A percentile compares a stretch with the other conserved stretches of the same genome.
These are phyloP conservation scores for Yarrowia sp. DNA, from an alignment of 805 yeast species.

Conservation along the genomic window DNA sequence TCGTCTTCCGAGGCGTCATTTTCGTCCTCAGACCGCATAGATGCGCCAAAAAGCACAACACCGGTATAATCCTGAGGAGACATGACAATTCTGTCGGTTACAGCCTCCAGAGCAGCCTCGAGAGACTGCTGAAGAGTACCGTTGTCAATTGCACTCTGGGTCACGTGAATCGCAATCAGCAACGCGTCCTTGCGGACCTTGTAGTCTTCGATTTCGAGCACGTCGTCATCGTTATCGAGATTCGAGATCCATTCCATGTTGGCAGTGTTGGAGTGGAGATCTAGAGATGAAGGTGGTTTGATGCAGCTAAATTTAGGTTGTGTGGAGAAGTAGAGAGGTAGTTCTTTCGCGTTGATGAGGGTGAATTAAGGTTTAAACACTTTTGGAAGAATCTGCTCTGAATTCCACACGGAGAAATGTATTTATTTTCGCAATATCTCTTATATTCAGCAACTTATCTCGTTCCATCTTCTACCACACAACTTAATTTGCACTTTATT, in stretches of 20 bases:
- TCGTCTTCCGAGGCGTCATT: conserved; percentile 54
- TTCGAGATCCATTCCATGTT: conserved; percentile 27
- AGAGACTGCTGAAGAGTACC: conserved; percentile 50
- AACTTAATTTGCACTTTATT: no score
- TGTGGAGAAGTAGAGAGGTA: background rate
- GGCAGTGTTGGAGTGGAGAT: background rate
- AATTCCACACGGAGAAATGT: no score
- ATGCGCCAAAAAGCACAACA: conserved; percentile 58
- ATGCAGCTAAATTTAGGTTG: conserved; percentile 25
- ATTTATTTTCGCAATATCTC: background rate
- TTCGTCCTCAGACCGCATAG: conserved; percentile 48
- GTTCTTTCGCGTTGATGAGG: background rate
- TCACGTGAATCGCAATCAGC: conserved; percentile 50
- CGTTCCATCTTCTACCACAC: no score
- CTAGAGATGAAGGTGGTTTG: conserved; percentile 1
- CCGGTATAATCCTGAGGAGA: conserved; percentile 78
- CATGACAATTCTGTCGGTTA: conserved; percentile 69
- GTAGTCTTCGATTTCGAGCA: conserved; percentile 41
- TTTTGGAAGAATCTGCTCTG: no score
- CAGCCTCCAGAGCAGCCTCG: conserved; percentile 63
- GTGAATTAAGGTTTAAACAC: no score
- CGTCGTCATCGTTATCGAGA: conserved; percentile 31
- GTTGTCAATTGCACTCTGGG: conserved; percentile 42
- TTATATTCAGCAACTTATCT: background rate
- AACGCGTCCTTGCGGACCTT: conserved; percentile 49